phyloP scores from a whole-genome alignment of 306 rosid genomes.

The Pterocarpus santalinus region DNA sequence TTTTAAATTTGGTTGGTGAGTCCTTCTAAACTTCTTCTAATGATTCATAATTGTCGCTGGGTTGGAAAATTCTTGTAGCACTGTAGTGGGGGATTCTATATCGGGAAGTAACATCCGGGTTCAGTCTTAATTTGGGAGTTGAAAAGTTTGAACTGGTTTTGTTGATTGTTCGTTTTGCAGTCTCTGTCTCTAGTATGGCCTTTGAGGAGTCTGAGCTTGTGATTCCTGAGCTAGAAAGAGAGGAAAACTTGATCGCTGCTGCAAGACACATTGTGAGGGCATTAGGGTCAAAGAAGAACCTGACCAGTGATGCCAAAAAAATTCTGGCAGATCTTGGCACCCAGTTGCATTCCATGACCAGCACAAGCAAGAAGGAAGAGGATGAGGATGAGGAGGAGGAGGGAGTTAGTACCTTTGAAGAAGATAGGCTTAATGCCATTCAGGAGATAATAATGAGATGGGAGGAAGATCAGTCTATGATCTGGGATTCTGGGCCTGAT shows the following conservation, averaged over 20 bases:
- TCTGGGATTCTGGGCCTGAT: conserved; percentile 73
- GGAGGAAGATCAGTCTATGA: conserved; percentile 83
- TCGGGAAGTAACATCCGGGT: conserved; percentile 23
- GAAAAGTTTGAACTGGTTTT: conserved; percentile 33
- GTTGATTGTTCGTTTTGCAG: conserved; percentile 18
- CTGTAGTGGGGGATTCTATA: conserved; percentile 27
- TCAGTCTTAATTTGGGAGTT: conserved; percentile 32
- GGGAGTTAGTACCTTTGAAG: conserved; percentile 55
- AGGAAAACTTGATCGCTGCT: conserved; percentile 75
- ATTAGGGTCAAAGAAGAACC: conserved; percentile 71
- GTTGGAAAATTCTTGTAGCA: neutral
- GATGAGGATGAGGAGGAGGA: conserved; percentile 46
- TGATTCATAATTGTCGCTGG: neutral
- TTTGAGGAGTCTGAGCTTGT: conserved; percentile 63
- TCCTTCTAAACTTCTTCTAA: conserved; percentile 28
- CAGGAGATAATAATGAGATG: conserved; percentile 72
- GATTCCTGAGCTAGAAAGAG: conserved; percentile 70
- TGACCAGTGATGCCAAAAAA: conserved; percentile 69
- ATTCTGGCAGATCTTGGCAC: conserved; percentile 78
- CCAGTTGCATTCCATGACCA: conserved; percentile 61
- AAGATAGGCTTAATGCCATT: conserved; percentile 55
- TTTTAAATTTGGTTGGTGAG: conserved; percentile 32
- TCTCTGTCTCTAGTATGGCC: conserved; percentile 40
- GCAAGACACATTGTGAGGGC: conserved; percentile 72
- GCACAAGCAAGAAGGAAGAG: conserved; percentile 45